phyloP scores from a whole-genome alignment of 106 monocot genomes.

The Xerophyta viscosa region DNA sequence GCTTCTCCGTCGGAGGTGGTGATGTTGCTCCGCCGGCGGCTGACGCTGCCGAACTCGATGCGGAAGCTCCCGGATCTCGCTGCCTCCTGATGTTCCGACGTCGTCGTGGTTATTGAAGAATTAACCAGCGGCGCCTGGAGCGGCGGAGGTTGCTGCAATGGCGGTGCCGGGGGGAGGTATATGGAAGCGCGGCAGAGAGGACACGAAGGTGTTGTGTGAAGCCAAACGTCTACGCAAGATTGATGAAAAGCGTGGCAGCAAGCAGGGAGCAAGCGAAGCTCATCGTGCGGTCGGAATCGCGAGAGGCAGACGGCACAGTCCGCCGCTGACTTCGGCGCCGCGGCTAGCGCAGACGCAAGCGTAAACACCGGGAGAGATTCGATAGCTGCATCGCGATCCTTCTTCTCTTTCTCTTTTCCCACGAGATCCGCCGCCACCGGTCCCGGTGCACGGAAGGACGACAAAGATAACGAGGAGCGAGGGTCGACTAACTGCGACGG shows the following conservation, averaged over 20 bases:
- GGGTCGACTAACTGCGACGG: neutral
- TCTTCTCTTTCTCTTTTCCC: neutral
- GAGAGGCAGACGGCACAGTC: slow-evolving; percentile 31
- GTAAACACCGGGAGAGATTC: neutral
- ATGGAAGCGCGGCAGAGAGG: slow-evolving; percentile 20
- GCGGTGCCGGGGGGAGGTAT: slow-evolving; percentile 8
- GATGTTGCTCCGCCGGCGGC: neutral
- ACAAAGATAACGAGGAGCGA: neutral
- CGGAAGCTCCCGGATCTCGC: neutral
- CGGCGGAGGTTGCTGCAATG: neutral
- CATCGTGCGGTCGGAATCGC: slow-evolving; percentile 8
- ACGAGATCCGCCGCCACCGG: neutral
- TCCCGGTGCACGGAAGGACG: neutral
- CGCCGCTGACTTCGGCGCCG: neutral
- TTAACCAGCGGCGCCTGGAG: too few relatives aligned
- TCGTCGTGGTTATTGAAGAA: neutral
- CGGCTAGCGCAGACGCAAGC: neutral
- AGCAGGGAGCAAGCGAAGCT: slow-evolving; percentile 21
- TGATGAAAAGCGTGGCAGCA: slow-evolving; percentile 35
- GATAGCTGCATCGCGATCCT: neutral
- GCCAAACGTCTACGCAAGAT: slow-evolving; percentile 25
- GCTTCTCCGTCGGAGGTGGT: neutral
- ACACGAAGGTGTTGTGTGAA: slow-evolving; percentile 22
- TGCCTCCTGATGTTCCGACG: neutral
- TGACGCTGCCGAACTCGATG: neutral